These are phyloP conservation scores for Termitomyces sp. DNA, from an alignment of 768 basidiomycete genomes.

Conservation along the genomic window DNA sequence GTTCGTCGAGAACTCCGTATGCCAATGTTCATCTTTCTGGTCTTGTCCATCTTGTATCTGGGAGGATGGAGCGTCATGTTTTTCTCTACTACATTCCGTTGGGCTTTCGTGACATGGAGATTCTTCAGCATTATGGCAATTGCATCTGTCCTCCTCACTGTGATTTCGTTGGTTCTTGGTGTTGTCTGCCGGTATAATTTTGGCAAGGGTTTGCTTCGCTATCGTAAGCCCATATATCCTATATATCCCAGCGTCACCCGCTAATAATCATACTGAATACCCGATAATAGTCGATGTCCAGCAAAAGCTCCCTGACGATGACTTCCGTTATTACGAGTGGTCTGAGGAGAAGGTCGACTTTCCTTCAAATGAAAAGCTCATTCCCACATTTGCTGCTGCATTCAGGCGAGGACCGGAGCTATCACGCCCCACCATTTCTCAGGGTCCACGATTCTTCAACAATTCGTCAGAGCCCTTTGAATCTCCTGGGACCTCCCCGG, in stretches of 20 bases:
- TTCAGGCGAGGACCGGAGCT: slow-evolving; percentile 30
- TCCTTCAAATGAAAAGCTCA: slow-evolving; percentile 43
- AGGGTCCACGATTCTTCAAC: slow-evolving; percentile 46
- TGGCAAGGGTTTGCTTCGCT: slow-evolving; percentile 64
- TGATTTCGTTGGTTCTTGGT: slow-evolving; percentile 54
- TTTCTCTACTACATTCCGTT: slow-evolving; percentile 63
- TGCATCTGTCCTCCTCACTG: slow-evolving; percentile 51
- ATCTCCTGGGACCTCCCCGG: slow-evolving; percentile 16
- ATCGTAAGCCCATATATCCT: slow-evolving; percentile 59
- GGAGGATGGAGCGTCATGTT: slow-evolving; percentile 73
- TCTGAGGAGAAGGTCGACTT: slow-evolving; percentile 60
- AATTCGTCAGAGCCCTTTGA: slow-evolving; percentile 36
- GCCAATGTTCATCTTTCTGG: slow-evolving; percentile 60
- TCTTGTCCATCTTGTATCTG: slow-evolving; percentile 55
- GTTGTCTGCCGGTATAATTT: slow-evolving; percentile 70
- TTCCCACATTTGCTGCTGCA: slow-evolving; percentile 49
- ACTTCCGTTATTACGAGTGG: slow-evolving; percentile 26
- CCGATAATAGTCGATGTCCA: slow-evolving; percentile 45
- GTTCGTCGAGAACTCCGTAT: slow-evolving; percentile 60
- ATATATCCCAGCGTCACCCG: neutral
- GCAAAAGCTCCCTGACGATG: slow-evolving; percentile 37
- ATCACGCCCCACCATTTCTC: slow-evolving; percentile 30
- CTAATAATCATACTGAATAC: slow-evolving; percentile 8
- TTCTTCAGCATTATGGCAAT: slow-evolving; percentile 67
- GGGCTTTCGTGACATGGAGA: slow-evolving; percentile 68